Evolutionary conservation across 176 grass and related monocot species (phyloP).

Genomic region (Aegilops sharonensis): DNA sequence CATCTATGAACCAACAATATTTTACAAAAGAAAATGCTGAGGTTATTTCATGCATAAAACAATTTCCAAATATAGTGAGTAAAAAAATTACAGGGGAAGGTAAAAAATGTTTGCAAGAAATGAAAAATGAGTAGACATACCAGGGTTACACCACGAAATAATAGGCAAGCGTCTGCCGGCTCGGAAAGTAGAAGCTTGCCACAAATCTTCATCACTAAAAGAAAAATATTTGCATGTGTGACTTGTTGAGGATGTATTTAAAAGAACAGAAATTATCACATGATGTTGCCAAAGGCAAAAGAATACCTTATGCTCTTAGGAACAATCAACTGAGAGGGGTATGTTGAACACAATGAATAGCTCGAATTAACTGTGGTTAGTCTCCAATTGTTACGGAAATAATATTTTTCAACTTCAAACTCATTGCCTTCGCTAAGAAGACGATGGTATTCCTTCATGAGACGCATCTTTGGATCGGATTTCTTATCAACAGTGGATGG

Average conservation of each 20-base stretch:
- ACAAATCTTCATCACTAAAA: conserved; percentile 88
- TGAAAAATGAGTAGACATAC: conserved; percentile 32
- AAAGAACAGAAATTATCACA: conserved; percentile 25
- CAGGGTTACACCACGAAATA: conserved; percentile 91
- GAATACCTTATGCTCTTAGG: conserved; percentile 83
- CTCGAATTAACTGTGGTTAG: conserved; percentile 71
- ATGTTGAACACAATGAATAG: conserved; percentile 91
- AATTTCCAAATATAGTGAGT: neutral
- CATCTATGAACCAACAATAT: conserved; percentile 10
- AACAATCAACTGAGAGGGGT: conserved; percentile 78
- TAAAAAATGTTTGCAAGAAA: neutral
- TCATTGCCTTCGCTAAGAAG: conserved; percentile 51
- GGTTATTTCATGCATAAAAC: neutral
- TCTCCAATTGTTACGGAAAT: conserved; percentile 66
- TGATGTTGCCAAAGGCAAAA: conserved; percentile 8
- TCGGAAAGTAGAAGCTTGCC: conserved; percentile 86
- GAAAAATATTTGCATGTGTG: conserved; percentile 15
- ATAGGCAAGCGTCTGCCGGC: conserved; percentile 80
- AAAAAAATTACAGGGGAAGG: neutral
- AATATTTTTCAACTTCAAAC: conserved; percentile 38
- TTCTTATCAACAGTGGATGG: conserved; percentile 63
- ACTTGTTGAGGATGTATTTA: conserved; percentile 23
- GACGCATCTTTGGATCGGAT: conserved; percentile 74
- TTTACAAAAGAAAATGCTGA: neutral
- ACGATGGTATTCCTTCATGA: conserved; percentile 75